A percentile compares a stretch with the other conserved stretches of the same genome.
Evolutionary conservation across 176 grass and related monocot species (phyloP).

Genomic region (Aechmea fasciata): DNA sequence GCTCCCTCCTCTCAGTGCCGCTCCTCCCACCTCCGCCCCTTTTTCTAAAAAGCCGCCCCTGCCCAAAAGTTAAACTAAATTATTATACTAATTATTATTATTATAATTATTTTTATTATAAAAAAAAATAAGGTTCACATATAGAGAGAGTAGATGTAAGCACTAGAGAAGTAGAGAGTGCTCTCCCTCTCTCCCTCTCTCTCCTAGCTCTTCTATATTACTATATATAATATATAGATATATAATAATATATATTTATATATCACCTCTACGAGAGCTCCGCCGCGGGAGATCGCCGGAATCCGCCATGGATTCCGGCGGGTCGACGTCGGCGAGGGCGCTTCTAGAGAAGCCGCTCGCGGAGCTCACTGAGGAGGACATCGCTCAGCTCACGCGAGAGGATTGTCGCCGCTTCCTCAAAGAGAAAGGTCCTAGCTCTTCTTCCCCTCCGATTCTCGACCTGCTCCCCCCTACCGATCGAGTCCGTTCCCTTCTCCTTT

Average conservation of each 20-base stretch:
- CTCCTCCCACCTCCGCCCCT: constrained; percentile 1
- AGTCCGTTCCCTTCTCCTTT: background rate
- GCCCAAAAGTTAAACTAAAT: background rate
- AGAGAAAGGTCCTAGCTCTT: constrained; percentile 31
- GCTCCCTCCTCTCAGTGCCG: background rate
- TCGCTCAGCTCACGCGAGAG: constrained; percentile 42
- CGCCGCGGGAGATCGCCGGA: background rate
- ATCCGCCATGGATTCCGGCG: constrained; percentile 8
- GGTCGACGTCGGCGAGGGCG: background rate
- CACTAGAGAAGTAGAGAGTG: too few species aligned
- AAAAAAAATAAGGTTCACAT: too few species aligned
- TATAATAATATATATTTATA: too few species aligned
- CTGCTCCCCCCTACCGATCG: background rate
- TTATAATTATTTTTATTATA: too few species aligned
- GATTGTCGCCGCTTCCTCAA: constrained; percentile 48
- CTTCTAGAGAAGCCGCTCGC: constrained; percentile 33
- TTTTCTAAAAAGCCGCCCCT: background rate
- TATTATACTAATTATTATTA: too few species aligned
- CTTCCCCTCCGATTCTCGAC: background rate
- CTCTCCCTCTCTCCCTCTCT: background rate
- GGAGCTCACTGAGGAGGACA: constrained; percentile 41
- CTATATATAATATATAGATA: too few species aligned
- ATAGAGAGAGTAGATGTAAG: background rate
- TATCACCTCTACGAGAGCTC: too few species aligned
- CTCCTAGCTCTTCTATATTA: too few species aligned